Evolutionary conservation across 179 eudicot species (phyloP).

Genomic region (Beta macrorhiza): DNA sequence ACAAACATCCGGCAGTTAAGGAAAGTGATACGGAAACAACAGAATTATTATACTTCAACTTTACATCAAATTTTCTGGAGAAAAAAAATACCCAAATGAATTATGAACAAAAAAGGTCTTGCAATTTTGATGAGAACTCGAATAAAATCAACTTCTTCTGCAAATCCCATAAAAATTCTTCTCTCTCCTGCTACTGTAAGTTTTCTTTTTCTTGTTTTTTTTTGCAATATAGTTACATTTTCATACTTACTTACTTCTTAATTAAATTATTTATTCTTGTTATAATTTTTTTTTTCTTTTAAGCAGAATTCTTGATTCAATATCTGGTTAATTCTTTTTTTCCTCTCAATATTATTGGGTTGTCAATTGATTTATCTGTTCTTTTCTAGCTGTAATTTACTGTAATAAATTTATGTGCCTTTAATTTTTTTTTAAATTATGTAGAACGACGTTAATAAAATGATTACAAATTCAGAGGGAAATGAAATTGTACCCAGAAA

Average conservation of each 20-base stretch:
- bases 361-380: background rate
- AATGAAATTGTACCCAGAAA: conserved; percentile 22
- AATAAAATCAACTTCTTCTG: conserved; percentile 47
- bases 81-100: conserved; percentile 1
- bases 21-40: conserved; percentile 18
- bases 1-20: conserved; percentile 14
- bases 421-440: background rate
- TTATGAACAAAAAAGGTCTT: conserved; percentile 74
- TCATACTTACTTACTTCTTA: background rate
- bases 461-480: conserved; percentile 24
- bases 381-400: background rate
- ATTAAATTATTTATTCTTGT: background rate
- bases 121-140: conserved; percentile 73
- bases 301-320: too few relatives aligned
- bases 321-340: background rate
- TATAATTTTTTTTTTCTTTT: too few relatives aligned
- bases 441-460: conserved; percentile 27
- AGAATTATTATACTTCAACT: background rate
- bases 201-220: background rate
- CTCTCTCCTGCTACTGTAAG: conserved; percentile 39
- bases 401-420: background rate
- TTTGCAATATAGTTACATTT: background rate
- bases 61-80: background rate
- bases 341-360: background rate
- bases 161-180: conserved; percentile 22